Evolutionary conservation across 2,329 filamentous ascomycete species (phyloP), one percentile per base, ranked within the genome.

Genomic region (Alternaria sp.): DNA sequence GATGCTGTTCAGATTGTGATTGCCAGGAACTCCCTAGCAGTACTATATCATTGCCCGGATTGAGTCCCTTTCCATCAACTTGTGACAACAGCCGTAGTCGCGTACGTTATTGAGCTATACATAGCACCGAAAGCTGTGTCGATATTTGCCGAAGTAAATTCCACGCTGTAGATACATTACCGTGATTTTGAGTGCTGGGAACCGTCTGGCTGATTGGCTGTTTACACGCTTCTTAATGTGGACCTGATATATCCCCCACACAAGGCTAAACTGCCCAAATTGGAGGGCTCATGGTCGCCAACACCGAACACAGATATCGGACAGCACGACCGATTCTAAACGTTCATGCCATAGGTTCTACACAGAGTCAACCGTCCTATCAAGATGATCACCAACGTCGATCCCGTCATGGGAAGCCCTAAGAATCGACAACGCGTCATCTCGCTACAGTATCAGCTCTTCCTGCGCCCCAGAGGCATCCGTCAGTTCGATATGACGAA

Each of bases 201-300:
- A 23, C 17, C 13, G 34, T 5, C 24, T 8, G 33, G 59, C 45
- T 67, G 61, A 68, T 72, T 72, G 70, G 69, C 55, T 44, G 54
- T 21, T 44, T 26, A 21, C 5, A 39, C 26, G 37, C 33, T 21
- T 51, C 51, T 63, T 65, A 71, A 72, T 72, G 36, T 72, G 60
- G 57, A 60, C 49, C 49, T 68, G 58, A 61, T 67, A 64, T 67
- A 60, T 14, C 41, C 41, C 29, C 39, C 49, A 55, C 52, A 45
- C 58, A 48, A 50, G 28, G 54, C 23, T 53, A 58, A 26, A 62
- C 56, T 58, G 55, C 49, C 66, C 44, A 63, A 60, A 62, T 46
- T 58, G 48, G 39, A 45, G 51, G 10, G 40, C 21, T 26, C 31
- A 14, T 42, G 36, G 31, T 17, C 26, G 36, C 44, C 29, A 41